Base-by-base conservation (phyloP, 2,329 filamentous ascomycete species). In the Aspergillus ochraceoroseus region DNA sequence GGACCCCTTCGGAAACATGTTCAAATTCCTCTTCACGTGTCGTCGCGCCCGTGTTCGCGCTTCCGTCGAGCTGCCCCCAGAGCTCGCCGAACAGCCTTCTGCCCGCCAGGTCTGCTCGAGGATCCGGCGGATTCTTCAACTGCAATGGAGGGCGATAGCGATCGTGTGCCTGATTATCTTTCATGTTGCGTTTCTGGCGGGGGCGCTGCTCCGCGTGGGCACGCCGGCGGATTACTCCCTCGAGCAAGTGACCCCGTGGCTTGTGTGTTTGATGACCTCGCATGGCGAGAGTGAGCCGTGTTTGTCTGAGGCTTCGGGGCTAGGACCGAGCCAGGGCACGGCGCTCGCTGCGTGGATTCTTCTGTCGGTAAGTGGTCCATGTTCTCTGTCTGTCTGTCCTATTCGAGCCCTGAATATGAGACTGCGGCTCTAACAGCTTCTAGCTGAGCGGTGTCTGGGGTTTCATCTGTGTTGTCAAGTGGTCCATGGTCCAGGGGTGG, bases 71-170 rank as follows among this genome's bases (percentile, higher is more conserved):
- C n/a, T n/a, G n/a, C n/a, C n/a, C n/a, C n/a, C n/a, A n/a, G n/a
- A n/a, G n/a, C n/a, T n/a, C n/a, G n/a, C n/a, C n/a, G n/a, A n/a
- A n/a, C n/a, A n/a, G n/a, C n/a, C n/a, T n/a, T n/a, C n/a, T n/a
- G 7, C 12, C 2, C 13, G 19, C 20, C 32, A 17, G 11, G 12
- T 26, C 19, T 14, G n/a, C 20, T 9, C 12, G 5, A n/a, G 32
- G n/a, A 17, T 35, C 20, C 26, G 32, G 32, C 20, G 26, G 14
- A 17, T 35, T 14, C 6, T 35, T 3, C 20, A 26, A 3, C 22
- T 26, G 3, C 32, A 35, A 14, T 35, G 32, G 32, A n/a, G 32
- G 3, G 32, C 32, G 6, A 14, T 35, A 11, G 19, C 22, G n/a
- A 25, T 35, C 19, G 19, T 35, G 4, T 7, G 6, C 6, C 7